Evolutionary conservation across 2,329 filamentous ascomycete genomes (phyloP).

Genomic region (Aspergillus hortae): DNA sequence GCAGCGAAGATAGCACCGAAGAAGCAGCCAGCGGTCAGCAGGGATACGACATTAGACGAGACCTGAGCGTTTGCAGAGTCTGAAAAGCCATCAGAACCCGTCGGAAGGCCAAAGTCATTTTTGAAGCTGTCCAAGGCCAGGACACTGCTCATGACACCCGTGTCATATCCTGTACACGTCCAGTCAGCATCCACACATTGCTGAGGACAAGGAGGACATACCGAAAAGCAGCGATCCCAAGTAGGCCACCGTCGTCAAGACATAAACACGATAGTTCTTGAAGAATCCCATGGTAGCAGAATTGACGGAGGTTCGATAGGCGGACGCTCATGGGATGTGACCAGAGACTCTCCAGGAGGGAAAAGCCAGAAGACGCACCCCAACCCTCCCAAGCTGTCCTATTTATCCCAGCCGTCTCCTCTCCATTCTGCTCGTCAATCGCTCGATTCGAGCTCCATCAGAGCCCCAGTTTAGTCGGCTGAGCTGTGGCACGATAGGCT

Average conservation of each 20-base stretch:
- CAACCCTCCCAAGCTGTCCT: background rate
- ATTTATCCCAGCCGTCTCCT: background rate
- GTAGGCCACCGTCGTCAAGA: slow-evolving; percentile 44
- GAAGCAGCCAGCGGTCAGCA: slow-evolving; percentile 38
- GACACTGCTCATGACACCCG: slow-evolving; percentile 41
- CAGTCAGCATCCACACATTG: background rate
- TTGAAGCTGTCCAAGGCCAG: slow-evolving; percentile 40
- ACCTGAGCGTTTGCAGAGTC: slow-evolving; percentile 32
- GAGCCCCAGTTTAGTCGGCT: background rate
- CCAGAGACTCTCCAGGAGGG: slow-evolving; percentile 3
- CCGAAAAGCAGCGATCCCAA: slow-evolving; percentile 44
- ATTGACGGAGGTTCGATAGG: slow-evolving; percentile 1
- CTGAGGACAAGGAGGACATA: slow-evolving; percentile 14
- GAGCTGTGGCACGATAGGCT: background rate
- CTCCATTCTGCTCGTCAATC: background rate
- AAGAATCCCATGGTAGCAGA: slow-evolving; percentile 25
- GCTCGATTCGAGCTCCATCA: slow-evolving; percentile 1
- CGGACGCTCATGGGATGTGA: slow-evolving; percentile 1
- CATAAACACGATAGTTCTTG: slow-evolving; percentile 44
- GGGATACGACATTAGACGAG: slow-evolving; percentile 37
- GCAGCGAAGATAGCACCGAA: slow-evolving; percentile 37
- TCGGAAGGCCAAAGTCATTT: slow-evolving; percentile 37
- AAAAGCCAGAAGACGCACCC: background rate
- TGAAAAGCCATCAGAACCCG: slow-evolving; percentile 29
- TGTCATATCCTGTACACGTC: slow-evolving; percentile 36